A percentile compares a stretch with the other conserved stretches of the same genome.
phyloP scores from a whole-genome alignment of 2,329 filamentous ascomycete species.

The Xylariaceae sp. region DNA sequence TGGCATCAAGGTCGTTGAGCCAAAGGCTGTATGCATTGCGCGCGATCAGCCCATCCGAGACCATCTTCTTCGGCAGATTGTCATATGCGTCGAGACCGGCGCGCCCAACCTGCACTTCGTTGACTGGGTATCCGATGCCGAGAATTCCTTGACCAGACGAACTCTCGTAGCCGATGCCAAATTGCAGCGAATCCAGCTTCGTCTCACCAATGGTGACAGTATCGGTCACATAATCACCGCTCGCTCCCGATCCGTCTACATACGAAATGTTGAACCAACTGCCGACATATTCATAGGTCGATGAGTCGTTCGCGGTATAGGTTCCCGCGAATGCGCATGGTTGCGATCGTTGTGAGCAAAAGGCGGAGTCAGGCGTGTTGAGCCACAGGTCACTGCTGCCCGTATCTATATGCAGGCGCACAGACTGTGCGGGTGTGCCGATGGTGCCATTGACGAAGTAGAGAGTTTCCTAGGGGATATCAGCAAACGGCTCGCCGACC shows the following conservation, averaged over 20 bases:
- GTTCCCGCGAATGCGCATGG: slow-evolving; percentile 61
- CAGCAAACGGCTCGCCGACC: slow-evolving; percentile 9
- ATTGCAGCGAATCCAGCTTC: slow-evolving; percentile 56
- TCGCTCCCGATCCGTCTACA: slow-evolving; percentile 72
- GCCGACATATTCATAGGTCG: slow-evolving; percentile 69
- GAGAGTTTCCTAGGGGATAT: slow-evolving; percentile 46
- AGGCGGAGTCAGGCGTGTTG: slow-evolving; percentile 57
- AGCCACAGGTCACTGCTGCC: slow-evolving; percentile 68
- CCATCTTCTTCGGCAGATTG: slow-evolving; percentile 66
- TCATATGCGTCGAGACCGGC: slow-evolving; percentile 52
- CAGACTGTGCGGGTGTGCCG: slow-evolving; percentile 55
- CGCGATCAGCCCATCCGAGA: slow-evolving; percentile 54
- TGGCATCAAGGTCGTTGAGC: slow-evolving; percentile 67
- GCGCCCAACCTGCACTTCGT: slow-evolving; percentile 69
- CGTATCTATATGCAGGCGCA: slow-evolving; percentile 62
- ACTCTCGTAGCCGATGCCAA: slow-evolving; percentile 67
- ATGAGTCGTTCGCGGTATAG: slow-evolving; percentile 67
- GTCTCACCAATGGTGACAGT: slow-evolving; percentile 56
- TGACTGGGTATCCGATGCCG: slow-evolving; percentile 75
- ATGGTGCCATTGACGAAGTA: slow-evolving; percentile 61
- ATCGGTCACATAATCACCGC: slow-evolving; percentile 78
- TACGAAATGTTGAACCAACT: slow-evolving; percentile 85
- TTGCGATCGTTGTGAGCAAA: slow-evolving; percentile 48
- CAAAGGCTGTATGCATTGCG: slow-evolving; percentile 71
- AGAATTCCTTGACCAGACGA: slow-evolving; percentile 67